Evolutionary conservation across 2,329 filamentous ascomycete species (phyloP), one percentile per base, ranked within the genome.

Genomic region (Penicillium sp.): DNA sequence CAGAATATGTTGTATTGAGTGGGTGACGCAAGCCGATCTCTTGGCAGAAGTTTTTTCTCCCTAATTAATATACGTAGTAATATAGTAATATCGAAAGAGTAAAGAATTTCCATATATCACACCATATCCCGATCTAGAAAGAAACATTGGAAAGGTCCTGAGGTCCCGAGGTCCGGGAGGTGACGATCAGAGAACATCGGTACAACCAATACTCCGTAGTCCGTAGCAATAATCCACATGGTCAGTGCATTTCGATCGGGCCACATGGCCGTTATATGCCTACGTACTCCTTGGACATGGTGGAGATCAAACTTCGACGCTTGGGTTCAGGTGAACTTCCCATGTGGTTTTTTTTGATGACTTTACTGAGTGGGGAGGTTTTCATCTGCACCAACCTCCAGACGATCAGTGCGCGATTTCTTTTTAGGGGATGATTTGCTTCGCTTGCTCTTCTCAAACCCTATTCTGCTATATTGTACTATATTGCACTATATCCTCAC

Each of bases 1-100:
- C 22, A 22, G n/a, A n/a, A n/a, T n/a, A n/a, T n/a, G n/a, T n/a
- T n/a, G n/a, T n/a, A 22, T 43, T 43, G 19, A 42, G 36, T 43
- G 51, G 59, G 45, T 63, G 59, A 63, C 61, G 61, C 62, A 64
- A 63, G 62, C 59, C 57, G 56, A 62, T 62, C 57, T 55, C 59
- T 61, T 62, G 56, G 58, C 53, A 14, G 11, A 17, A 31, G 25
- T 40, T 44, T 44, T 28, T 38, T 55, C 4, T 14, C 12, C 9
- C 3, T 4, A 30, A 30, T 31, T 31, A 31, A 31, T 31, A 31
- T 31, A 31, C 6, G 9, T 28, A 22, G 22, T 22, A 22, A 22
- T 22, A 22, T 22, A 22, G 2, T 22, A 22, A 22, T 28, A 28
- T n/a, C 26, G 7, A 26, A 26, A 7, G 4, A 26, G 4, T 30